Evolutionary conservation across 2,329 filamentous ascomycete species (phyloP), one percentile per base, ranked within the genome.

Genomic region (Neofusicoccum cordaticola): DNA sequence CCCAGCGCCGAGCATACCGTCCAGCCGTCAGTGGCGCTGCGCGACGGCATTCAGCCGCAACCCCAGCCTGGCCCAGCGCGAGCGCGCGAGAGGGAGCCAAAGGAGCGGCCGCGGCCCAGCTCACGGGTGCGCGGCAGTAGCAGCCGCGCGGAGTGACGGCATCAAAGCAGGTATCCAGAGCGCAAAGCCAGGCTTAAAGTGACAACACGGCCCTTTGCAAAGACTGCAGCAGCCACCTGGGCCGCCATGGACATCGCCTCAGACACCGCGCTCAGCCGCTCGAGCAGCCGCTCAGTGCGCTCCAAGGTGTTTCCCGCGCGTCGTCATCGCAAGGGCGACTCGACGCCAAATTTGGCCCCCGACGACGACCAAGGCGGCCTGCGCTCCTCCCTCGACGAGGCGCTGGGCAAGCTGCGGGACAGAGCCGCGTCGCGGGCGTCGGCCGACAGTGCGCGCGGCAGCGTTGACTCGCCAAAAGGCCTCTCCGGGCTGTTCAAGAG

Each of bases 401-500:
- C 75, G 13, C 68, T 80, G 41, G 79, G 79, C 70, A 77, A 72
- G 67, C 71, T 78, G 65, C 77, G 71, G 60, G 69, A 73, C 44
- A 71, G 72, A 65, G 74, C 75, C 39, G 74, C 44, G 3, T 60
- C 56, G 22, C 42, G 78, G 58, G 70, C 69, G 60, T 79, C 78
- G n/a, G 68, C 68, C 11, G 80, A 81, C 50, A 77, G 78, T 62
- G 71, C 69, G 45, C 70, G 75, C 17, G 66, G 22, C 22, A 22
- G 22, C 22, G 71, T 78, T 70, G 76, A 75, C 53, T 80, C 79
- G 34, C 60, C 48, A 13, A 52, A 53, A 12, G 37, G 48, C 22
- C 27, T 87, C 67, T 82, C 84, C 11, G 84, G 82, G 68, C 73
- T 87, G 64, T 79, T 85, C 71, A 73, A 72, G 50, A 27, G 56